phyloP scores from a whole-genome alignment of 1,284 basidiomycete species.

The Marasmius fiardii region DNA sequence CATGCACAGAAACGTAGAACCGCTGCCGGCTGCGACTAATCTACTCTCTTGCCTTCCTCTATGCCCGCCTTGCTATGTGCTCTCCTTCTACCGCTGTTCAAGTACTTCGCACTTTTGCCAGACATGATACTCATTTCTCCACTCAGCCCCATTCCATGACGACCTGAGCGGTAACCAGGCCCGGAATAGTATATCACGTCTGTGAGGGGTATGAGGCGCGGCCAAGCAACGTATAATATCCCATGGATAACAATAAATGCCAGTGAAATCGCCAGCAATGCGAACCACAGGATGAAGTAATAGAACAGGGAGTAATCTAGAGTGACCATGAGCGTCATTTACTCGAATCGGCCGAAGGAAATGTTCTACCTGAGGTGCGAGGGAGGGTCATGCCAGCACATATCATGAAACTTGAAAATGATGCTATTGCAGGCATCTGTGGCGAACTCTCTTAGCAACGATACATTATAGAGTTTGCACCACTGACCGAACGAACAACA shows the following conservation, averaged over 20 bases:
- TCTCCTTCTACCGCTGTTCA: slow-evolving; percentile 23
- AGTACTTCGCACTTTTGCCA: slow-evolving; percentile 32
- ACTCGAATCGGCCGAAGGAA: slow-evolving; percentile 7
- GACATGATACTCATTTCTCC: slow-evolving; percentile 30
- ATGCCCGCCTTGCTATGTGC: slow-evolving; percentile 26
- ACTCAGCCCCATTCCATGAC: slow-evolving; percentile 73
- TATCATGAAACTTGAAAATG: slow-evolving; percentile 85
- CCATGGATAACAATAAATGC: slow-evolving; percentile 77
- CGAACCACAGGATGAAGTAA: slow-evolving; percentile 79
- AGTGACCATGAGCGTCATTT: slow-evolving; percentile 4
- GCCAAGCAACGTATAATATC: slow-evolving; percentile 91
- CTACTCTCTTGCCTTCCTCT: slow-evolving; percentile 62
- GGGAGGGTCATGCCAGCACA: slow-evolving; percentile 82
- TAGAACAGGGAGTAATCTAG: slow-evolving; percentile 77
- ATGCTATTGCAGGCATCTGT: slow-evolving; percentile 83
- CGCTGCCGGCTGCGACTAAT: slow-evolving; percentile 33
- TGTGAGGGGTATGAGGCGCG: slow-evolving; percentile 82
- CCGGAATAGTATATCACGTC: slow-evolving; percentile 87
- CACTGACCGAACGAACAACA: slow-evolving; percentile 75
- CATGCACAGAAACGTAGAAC: background rate
- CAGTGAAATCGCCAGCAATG: slow-evolving; percentile 57
- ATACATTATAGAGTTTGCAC: background rate
- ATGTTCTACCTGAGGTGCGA: slow-evolving; percentile 71
- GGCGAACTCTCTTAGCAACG: slow-evolving; percentile 9
- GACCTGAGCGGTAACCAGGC: slow-evolving; percentile 77